Evolutionary conservation across 2,329 filamentous ascomycete species (phyloP).

Genomic region (Sporothrix inflata): DNA sequence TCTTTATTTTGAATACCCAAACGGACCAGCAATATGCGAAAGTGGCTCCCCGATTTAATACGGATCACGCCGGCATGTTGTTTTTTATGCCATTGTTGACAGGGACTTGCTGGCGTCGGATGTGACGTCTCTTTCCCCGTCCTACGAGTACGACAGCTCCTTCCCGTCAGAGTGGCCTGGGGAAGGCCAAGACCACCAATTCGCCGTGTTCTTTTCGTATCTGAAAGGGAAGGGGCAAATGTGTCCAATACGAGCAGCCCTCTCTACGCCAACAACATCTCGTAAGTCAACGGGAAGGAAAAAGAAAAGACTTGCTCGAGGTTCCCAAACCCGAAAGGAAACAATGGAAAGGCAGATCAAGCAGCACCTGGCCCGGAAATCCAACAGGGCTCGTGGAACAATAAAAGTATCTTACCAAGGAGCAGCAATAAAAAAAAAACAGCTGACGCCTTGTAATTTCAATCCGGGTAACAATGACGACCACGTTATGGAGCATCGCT

Average conservation of each 20-base stretch:
- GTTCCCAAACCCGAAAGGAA: background rate
- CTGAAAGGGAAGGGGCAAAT: conserved; percentile 16
- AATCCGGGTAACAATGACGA: conserved; percentile 4
- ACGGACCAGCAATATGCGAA: background rate
- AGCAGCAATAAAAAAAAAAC: conserved; percentile 7
- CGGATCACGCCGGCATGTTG: background rate
- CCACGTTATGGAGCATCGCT: background rate
- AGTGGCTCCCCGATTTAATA: background rate
- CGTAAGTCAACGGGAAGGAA: background rate
- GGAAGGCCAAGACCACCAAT: background rate
- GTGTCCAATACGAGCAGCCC: conserved; percentile 14
- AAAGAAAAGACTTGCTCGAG: background rate
- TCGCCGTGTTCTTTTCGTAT: conserved; percentile 4
- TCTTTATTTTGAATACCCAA: background rate
- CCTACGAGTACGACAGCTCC: background rate
- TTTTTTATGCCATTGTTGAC: conserved; percentile 4
- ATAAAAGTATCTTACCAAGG: background rate
- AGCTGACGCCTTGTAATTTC: conserved; percentile 20
- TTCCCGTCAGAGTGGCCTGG: background rate
- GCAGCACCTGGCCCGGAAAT: background rate
- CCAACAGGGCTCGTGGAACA: background rate
- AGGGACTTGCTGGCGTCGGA: background rate
- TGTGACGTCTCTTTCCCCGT: conserved; percentile 15
- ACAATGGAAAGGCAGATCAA: background rate
- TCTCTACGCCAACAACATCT: background rate